Base-by-base conservation (phyloP, 1,284 basidiomycete species). In the Cryptococcus hybrid region DNA sequence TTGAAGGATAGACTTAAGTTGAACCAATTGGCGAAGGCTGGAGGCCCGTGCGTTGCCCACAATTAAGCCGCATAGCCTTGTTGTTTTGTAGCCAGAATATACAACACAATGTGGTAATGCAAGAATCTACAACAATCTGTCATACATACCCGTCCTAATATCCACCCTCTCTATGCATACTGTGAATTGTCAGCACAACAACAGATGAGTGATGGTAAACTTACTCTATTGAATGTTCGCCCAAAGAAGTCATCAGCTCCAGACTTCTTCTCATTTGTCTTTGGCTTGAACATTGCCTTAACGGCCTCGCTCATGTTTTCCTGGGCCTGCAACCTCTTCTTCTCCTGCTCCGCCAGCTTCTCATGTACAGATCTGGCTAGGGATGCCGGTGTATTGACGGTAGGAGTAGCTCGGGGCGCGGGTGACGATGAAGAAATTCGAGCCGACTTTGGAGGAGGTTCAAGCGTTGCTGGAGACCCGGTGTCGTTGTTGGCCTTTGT, bases 291-390 rank as follows among this genome's bases (percentile, higher is more conserved):
- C 69, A 79, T 74, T 3, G 73, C 63, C 64, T 73, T 73, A 34
- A 79, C 77, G 13, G 77, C 77, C 42, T 75, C 76, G 47, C 73
- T 77, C 76, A 78, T 77, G 9, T 71, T 73, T n/a, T 68, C 73
- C 59, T 74, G 70, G 0, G 71, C 70, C 13, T 60, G 70, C 40
- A 70, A 54, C 18, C 78, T 63, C 60, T 75, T 76, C 59, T 70
- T 66, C 61, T 79, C 78, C 40, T 76, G 71, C 55, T 74, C 77
- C 1, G 72, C 71, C 15, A 79, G 67, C 60, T 77, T 73, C 24
- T 74, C 66, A 30, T 70, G 66, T 0, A 79, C 76, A 1, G 68
- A 69, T 9, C 61, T 53, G 7, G 58, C 54, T 8, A 71, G 47
- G 11, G 54, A 44, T 5, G 51, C 24, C 6, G 50, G 45, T 5